These are phyloP conservation scores for Penstemon eatonii DNA, from an alignment of 257 asterid species.

Conservation along the genomic window DNA sequence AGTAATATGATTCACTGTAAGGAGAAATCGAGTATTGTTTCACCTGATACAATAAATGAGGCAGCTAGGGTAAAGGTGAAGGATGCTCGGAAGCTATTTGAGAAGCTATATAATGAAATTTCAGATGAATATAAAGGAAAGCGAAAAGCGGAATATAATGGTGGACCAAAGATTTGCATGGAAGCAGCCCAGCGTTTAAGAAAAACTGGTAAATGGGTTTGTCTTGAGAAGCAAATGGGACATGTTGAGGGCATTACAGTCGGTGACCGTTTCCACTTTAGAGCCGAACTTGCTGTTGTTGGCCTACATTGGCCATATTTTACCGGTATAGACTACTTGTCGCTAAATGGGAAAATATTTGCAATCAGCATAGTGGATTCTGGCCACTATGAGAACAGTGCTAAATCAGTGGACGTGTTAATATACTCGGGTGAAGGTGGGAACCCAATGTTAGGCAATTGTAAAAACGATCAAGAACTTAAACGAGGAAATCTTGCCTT, in stretches of 20 bases:
- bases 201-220: slow-evolving; percentile 26
- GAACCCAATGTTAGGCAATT: slow-evolving; percentile 1
- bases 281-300: slow-evolving; percentile 38
- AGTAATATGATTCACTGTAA: background rate
- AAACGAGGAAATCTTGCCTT: slow-evolving; percentile 43
- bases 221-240: slow-evolving; percentile 30
- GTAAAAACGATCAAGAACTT: slow-evolving; percentile 37
- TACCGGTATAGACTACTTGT: slow-evolving; percentile 34
- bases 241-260: slow-evolving; percentile 37
- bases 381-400: slow-evolving; percentile 36
- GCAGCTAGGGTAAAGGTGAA: slow-evolving; percentile 22
- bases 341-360: background rate
- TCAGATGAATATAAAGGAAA: slow-evolving; percentile 21
- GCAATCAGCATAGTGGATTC: slow-evolving; percentile 44
- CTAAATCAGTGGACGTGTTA: slow-evolving; percentile 27
- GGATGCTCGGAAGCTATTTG: slow-evolving; percentile 27
- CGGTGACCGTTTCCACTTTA: slow-evolving; percentile 36
- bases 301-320: slow-evolving; percentile 35
- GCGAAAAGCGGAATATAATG: background rate
- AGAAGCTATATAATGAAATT: slow-evolving; percentile 15
- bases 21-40: too few relatives aligned
- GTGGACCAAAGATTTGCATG: slow-evolving; percentile 3
- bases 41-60: background rate
- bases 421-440: slow-evolving; percentile 50
- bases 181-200: slow-evolving; percentile 29